A percentile compares a stretch with the other conserved stretches of the same genome.
phyloP scores from a whole-genome alignment of 1,139 yeast species.

The Lodderomyces theae region DNA sequence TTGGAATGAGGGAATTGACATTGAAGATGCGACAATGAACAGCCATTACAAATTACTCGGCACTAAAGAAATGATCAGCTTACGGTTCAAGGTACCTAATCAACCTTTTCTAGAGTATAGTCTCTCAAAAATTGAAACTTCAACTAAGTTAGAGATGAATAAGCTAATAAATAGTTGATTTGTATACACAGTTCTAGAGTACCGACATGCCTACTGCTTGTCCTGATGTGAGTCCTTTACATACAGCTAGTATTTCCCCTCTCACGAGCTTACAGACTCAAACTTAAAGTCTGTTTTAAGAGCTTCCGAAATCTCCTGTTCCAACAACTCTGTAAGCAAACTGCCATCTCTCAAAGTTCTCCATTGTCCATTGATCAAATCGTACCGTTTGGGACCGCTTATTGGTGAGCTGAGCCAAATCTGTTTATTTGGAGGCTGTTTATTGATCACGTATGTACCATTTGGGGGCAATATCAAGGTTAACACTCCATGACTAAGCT shows the following conservation, averaged over 20 bases:
- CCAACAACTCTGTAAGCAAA: conserved; percentile 45
- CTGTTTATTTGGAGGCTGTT: conserved; percentile 92
- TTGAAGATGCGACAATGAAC: background rate
- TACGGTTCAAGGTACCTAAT: too few species aligned
- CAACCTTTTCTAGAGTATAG: too few species aligned
- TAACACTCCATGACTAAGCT: conserved; percentile 79
- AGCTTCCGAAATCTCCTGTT: conserved; percentile 46
- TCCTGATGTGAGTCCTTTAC: too few species aligned
- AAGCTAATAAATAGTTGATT: too few species aligned
- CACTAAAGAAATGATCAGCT: too few species aligned
- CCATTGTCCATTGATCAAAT: conserved; percentile 59
- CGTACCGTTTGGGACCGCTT: conserved; percentile 83
- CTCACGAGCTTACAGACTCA: conserved; percentile 11
- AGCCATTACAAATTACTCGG: background rate
- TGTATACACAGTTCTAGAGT: too few species aligned
- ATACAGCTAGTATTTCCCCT: background rate
- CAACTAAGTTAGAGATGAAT: too few species aligned
- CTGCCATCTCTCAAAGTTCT: conserved; percentile 56
- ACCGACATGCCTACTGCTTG: too few species aligned
- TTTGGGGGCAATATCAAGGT: conserved; percentile 61
- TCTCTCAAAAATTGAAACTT: too few species aligned
- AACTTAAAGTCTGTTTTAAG: conserved; percentile 29
- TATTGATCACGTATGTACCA: conserved; percentile 86
- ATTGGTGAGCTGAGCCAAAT: conserved; percentile 90
- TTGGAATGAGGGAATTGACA: background rate